Base-by-base conservation (phyloP, 345 rosid species). In the Litchi chinensis region DNA sequence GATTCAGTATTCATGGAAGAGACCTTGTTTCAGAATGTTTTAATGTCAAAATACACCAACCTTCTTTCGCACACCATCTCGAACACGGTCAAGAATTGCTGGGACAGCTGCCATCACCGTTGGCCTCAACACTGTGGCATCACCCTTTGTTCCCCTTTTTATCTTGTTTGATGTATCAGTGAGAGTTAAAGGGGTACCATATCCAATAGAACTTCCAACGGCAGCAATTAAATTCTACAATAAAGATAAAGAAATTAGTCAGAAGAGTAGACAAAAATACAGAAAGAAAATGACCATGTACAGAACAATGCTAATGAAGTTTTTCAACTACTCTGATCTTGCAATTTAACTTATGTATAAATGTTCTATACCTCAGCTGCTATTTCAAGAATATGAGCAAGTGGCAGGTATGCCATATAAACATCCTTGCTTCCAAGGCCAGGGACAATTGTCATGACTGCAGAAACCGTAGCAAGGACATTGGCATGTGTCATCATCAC, bases 401-500 rank as follows among this genome's bases (percentile, higher is more conserved):
- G 79, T 37, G 98, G 99, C 65, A 97, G 87, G 88, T 90, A 97
- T 37, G 98, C 98, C 81, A 93, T 83, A 87, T 97, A 93, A 72
- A 86, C 85, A 82, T 97, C 98, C 81, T 87, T 90, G 91, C 83
- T 83, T 79, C 91, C 98, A 50, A 94, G 93, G 74, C 76, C 84
- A 48, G 99, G 98, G 87, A 97, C 98, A 79, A 97, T 90, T 41
- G 94, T 91, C 98, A 91, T 87, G 73, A 93, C 98, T 37, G 98
- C 93, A 82, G 98, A 93, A 85, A 93, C 95, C 32, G 93, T 91
- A 63, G 99, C 98, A 75, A 97, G 91, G 79, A 94, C 93, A 87
- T 97, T 97, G 71, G 87, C 91, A 81, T 97, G 98, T 43, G 99
- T 93, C 99, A 97, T 97, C 98, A 94, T 93, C 67, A 97, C 99